Percentiles rank a stretch among this genome's conserved stretches.
These are phyloP conservation scores for Paramecium bursaria DNA, from an alignment of 73 alveolate genomes.

Conservation along the genomic window DNA sequence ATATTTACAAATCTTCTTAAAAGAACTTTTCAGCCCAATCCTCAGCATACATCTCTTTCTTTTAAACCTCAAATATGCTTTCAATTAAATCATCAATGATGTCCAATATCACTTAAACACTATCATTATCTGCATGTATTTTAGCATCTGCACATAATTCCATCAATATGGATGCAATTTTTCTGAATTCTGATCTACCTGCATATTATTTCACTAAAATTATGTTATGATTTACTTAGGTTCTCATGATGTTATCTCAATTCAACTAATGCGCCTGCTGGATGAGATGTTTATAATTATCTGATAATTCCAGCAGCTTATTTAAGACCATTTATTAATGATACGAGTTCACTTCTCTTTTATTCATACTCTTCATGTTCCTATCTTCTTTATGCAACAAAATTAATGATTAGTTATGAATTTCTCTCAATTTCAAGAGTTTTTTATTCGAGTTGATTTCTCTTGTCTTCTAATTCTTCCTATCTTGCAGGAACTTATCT, in stretches of 20 bases:
- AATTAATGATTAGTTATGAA: constrained; percentile 2
- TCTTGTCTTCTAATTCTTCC: constrained; percentile 34
- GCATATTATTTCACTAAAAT: constrained; percentile 34
- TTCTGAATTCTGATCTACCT: constrained; percentile 3
- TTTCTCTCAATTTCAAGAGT: constrained; percentile 13
- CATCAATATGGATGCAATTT: background rate
- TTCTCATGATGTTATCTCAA: constrained; percentile 19
- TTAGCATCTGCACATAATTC: constrained; percentile 44
- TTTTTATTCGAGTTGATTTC: constrained; percentile 12
- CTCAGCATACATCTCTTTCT: constrained; percentile 55
- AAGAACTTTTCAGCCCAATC: constrained; percentile 48
- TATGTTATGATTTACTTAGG: constrained; percentile 1
- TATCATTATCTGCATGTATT: constrained; percentile 53
- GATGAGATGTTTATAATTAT: constrained; percentile 42
- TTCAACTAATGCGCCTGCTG: constrained; percentile 48
- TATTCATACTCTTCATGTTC: constrained; percentile 24
- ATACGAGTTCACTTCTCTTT: constrained; percentile 13
- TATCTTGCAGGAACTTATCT: constrained; percentile 48
- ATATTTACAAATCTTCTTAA: constrained; percentile 5
- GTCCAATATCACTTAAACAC: constrained; percentile 32
- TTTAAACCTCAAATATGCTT: constrained; percentile 24
- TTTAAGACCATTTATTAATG: constrained; percentile 23
- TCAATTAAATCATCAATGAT: constrained; percentile 39
- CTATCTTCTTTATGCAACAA: background rate
- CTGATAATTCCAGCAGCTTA: constrained; percentile 19